A percentile compares a stretch with the other conserved stretches of the same genome.
These are phyloP conservation scores for Fusarium chaquense DNA, from an alignment of 2,329 filamentous ascomycete species.

Conservation along the genomic window DNA sequence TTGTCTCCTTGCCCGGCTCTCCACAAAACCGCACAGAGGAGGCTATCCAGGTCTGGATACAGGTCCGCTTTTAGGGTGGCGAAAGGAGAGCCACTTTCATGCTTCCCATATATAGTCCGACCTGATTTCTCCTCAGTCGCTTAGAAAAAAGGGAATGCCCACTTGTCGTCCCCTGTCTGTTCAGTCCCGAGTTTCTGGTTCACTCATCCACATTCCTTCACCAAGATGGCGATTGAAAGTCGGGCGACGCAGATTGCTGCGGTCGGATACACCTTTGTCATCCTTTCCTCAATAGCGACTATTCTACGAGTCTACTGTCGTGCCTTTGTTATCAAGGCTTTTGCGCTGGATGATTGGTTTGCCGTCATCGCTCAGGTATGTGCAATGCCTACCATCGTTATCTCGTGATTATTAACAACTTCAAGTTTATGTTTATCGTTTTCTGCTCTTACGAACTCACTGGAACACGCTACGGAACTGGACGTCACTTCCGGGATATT, in stretches of 20 bases:
- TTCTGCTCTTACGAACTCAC: slow-evolving; percentile 8
- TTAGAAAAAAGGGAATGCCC: background rate
- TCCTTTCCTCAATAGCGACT: slow-evolving; percentile 51
- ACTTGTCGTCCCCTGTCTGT: background rate
- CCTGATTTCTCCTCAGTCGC: slow-evolving; percentile 4
- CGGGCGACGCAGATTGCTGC: slow-evolving; percentile 42
- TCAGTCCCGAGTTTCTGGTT: background rate
- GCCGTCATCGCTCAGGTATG: slow-evolving; percentile 50
- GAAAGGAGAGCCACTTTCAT: background rate
- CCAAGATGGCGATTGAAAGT: slow-evolving; percentile 20
- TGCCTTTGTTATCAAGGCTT: slow-evolving; percentile 50
- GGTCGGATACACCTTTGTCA: slow-evolving; percentile 50
- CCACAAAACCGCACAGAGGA: background rate
- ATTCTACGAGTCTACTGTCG: slow-evolving; percentile 51
- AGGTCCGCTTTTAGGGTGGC: background rate
- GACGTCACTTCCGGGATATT: slow-evolving; percentile 16
- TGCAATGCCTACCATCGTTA: background rate
- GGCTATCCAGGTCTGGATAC: slow-evolving; percentile 16
- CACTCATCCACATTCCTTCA: background rate
- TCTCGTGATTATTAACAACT: background rate
- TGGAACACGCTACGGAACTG: slow-evolving; percentile 19
- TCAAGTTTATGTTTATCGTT: slow-evolving; percentile 22
- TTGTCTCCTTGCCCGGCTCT: background rate
- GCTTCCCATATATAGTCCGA: slow-evolving; percentile 13
- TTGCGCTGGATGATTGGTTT: slow-evolving; percentile 52